These are phyloP conservation scores for Wickerhamomyces silvicola DNA, from an alignment of 805 yeast genomes.

Conservation along the genomic window DNA sequence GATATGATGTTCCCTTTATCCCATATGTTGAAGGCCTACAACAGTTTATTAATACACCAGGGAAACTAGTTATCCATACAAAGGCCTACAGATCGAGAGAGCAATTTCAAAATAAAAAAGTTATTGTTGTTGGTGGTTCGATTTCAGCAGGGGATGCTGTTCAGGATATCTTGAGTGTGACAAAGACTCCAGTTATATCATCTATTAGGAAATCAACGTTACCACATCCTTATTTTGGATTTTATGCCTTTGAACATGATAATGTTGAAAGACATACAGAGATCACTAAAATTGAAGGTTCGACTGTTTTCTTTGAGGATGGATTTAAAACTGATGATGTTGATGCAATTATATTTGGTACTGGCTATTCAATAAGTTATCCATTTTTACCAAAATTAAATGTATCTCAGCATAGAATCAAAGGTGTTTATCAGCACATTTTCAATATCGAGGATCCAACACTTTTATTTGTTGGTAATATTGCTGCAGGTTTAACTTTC, in stretches of 20 bases:
- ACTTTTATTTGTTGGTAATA: slow-evolving; percentile 31
- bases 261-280: slow-evolving; percentile 38
- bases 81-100: slow-evolving; percentile 45
- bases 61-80: slow-evolving; percentile 49
- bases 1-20: slow-evolving; percentile 52
- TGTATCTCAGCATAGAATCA: slow-evolving; percentile 22
- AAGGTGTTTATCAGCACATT: slow-evolving; percentile 35
- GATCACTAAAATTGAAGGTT: slow-evolving; percentile 31
- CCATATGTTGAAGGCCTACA: slow-evolving; percentile 52
- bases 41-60: slow-evolving; percentile 37
- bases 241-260: slow-evolving; percentile 38
- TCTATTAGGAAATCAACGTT: slow-evolving; percentile 44
- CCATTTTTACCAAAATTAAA: slow-evolving; percentile 23
- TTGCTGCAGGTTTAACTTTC: slow-evolving; percentile 35
- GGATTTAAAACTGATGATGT: slow-evolving; percentile 41
- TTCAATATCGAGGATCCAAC: slow-evolving; percentile 38
- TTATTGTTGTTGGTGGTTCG: slow-evolving; percentile 65
- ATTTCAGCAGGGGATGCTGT: slow-evolving; percentile 75
- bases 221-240: slow-evolving; percentile 33
- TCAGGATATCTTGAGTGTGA: slow-evolving; percentile 50
- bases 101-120: slow-evolving; percentile 31
- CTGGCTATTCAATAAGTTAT: slow-evolving; percentile 51
- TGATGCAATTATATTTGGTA: slow-evolving; percentile 60
- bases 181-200: slow-evolving; percentile 34
- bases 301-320: slow-evolving; percentile 39